Evolutionary conservation across 768 basidiomycete genomes (phyloP).

Genomic region (Neoboletus subvelutipes): DNA sequence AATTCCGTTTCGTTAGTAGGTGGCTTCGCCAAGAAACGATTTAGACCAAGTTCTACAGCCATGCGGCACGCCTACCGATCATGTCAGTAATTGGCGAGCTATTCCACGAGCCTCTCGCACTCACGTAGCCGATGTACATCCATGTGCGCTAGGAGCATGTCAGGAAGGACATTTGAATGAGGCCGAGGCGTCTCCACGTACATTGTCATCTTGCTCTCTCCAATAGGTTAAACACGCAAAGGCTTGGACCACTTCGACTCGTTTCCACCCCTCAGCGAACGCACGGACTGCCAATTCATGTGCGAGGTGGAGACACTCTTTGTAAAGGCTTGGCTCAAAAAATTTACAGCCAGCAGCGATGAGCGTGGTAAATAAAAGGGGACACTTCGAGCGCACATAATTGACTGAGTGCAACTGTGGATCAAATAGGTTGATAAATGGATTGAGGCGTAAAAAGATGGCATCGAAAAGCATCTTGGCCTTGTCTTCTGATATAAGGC

Average conservation of each 20-base stretch:
- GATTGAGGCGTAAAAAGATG: slow-evolving; percentile 81
- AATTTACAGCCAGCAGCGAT: slow-evolving; percentile 86
- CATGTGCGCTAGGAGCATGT: slow-evolving; percentile 62
- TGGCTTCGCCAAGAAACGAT: slow-evolving; percentile 60
- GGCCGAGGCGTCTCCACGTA: slow-evolving; percentile 33
- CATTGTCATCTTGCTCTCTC: slow-evolving; percentile 85
- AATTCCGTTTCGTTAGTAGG: slow-evolving; percentile 61
- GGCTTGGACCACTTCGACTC: slow-evolving; percentile 86
- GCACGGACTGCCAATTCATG: slow-evolving; percentile 74
- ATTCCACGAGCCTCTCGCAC: slow-evolving; percentile 24
- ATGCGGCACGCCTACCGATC: slow-evolving; percentile 71
- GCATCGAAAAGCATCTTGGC: slow-evolving; percentile 74
- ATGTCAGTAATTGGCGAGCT: slow-evolving; percentile 1
- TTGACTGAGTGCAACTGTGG: slow-evolving; percentile 76
- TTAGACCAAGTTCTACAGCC: slow-evolving; percentile 82
- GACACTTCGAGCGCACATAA: slow-evolving; percentile 78
- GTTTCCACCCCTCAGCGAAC: slow-evolving; percentile 75
- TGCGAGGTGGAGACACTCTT: slow-evolving; percentile 67
- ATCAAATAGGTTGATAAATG: slow-evolving; percentile 88
- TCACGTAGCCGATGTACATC: slow-evolving; percentile 84
- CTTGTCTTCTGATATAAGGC: slow-evolving; percentile 66
- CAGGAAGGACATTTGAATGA: slow-evolving; percentile 8
- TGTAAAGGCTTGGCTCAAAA: slow-evolving; percentile 67
- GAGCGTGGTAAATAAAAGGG: slow-evolving; percentile 82
- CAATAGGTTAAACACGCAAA: slow-evolving; percentile 89